These are phyloP conservation scores for Nymphaea thermarum DNA, from an alignment of 164 flowering plant genomes.

Conservation along the genomic window DNA sequence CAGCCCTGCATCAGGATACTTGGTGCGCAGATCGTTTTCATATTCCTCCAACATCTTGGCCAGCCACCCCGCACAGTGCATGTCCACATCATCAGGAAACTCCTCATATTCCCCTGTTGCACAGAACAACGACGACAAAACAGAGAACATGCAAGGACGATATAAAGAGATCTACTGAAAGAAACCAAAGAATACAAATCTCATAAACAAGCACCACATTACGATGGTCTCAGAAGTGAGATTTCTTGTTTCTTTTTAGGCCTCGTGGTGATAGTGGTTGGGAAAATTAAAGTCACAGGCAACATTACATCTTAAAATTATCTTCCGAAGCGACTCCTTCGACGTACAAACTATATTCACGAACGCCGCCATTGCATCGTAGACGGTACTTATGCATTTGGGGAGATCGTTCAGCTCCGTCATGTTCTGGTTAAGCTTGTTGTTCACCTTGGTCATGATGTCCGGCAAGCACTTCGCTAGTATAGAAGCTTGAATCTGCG, in stretches of 20 bases:
- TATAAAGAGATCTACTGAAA: too few relatives aligned
- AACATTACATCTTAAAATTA: too few relatives aligned
- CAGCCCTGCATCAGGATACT: not conserved
- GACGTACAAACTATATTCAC: constrained; percentile 17
- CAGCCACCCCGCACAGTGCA: constrained; percentile 12
- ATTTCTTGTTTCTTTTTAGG: too few relatives aligned
- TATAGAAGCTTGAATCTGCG: constrained; percentile 20
- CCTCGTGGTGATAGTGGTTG: too few relatives aligned
- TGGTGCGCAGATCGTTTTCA: constrained; percentile 7
- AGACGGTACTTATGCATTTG: constrained; percentile 5
- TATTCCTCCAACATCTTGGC: constrained; percentile 20
- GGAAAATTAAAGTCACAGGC: too few relatives aligned
- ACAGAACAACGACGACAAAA: too few relatives aligned
- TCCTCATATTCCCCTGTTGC: constrained; percentile 24
- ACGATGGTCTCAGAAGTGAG: too few relatives aligned
- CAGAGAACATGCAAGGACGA: too few relatives aligned
- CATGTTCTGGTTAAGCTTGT: constrained; percentile 17
- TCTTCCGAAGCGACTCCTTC: constrained; percentile 23
- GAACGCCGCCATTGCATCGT: constrained; percentile 23
- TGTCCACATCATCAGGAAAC: constrained; percentile 14
- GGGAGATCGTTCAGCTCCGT: constrained; percentile 19
- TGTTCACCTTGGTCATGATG: constrained; percentile 12
- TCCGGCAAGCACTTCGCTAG: constrained; percentile 20
- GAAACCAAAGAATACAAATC: too few relatives aligned
- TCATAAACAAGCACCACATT: too few relatives aligned